Base-by-base conservation (phyloP, 306 rosid genomes). In the Vachellia pachyceras region DNA sequence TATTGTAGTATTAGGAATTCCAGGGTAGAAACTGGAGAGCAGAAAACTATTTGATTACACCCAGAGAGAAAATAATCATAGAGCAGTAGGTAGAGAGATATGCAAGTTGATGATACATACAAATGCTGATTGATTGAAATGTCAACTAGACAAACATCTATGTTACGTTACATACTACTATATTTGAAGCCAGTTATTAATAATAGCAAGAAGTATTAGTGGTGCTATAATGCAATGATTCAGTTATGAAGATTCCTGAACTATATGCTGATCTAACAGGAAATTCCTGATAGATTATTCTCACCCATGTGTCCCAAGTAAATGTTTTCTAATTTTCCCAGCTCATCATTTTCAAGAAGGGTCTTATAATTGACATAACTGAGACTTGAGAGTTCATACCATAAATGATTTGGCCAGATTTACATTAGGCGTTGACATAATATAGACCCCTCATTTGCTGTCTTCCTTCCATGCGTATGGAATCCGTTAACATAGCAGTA, bases 331-430 rank as follows among this genome's bases (percentile, higher is more conserved):
- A 40, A 49, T 37, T 80, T 50, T 41, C 45, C 67, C 46, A 73
- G 20, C 41, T 36, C 72, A 23, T 54, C n/a, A 68, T 63, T 73
- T 64, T 50, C 69, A 4, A 22, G 12, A 9, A 73, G 61, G 69
- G 49, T 80, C 37, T 50, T 50, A n/a, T 65, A 42, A 22, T 75
- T 67, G 46, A 25, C 36, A 54, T 52, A 73, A 55, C 23, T 58
- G 36, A 57, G 33, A 58, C 65, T 58, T 58, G 65, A 23, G 36
- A 23, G 14, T 22, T 58, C 33, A 22, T 58, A 20, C 10, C 9
- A 3, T 20, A 58, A 58, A 23, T 14, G 14, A 58, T 58, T 40
- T 37, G 58, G 29, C 29, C 61, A 14, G 25, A 23, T 33, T 75
- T 46, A 68, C 71, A 44, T 46, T n/a, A 71, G 64, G 8, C 13